A percentile compares a stretch with the other conserved stretches of the same genome.
Evolutionary conservation across 2,329 filamentous ascomycete genomes (phyloP).

Genomic region (Venturia effusa): DNA sequence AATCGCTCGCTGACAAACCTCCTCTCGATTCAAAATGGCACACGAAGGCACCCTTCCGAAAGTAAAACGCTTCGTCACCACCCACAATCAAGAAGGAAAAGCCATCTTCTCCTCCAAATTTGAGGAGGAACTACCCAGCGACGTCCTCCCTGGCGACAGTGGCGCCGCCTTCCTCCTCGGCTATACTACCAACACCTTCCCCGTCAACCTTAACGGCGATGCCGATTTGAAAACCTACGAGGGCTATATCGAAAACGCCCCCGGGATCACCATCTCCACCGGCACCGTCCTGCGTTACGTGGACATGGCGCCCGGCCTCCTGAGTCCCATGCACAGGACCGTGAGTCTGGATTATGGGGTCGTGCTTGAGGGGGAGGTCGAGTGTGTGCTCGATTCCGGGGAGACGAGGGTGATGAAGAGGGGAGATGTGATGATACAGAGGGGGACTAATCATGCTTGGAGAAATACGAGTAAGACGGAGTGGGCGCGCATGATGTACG

Average conservation of each 20-base stretch:
- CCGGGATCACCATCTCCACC: constrained; percentile 38
- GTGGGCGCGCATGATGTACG: constrained; percentile 13
- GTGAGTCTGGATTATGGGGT: constrained; percentile 29
- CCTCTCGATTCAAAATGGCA: constrained; percentile 11
- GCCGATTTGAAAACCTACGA: constrained; percentile 37
- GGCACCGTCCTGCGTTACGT: constrained; percentile 37
- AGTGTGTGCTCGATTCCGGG: constrained; percentile 27
- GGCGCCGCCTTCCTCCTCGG: constrained; percentile 14
- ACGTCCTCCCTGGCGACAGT: constrained; percentile 7
- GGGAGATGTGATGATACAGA: constrained; percentile 26
- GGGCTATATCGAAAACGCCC: constrained; percentile 31
- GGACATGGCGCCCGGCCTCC: constrained; percentile 25
- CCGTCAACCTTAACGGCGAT: constrained; percentile 34
- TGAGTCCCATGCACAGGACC: constrained; percentile 28
- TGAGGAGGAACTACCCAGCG: constrained; percentile 25
- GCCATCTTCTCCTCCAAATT: constrained; percentile 26
- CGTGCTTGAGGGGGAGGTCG: constrained; percentile 28
- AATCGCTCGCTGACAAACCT: too few relatives aligned
- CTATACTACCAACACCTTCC: constrained; percentile 39
- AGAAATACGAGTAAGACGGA: constrained; percentile 10
- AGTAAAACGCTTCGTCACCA: constrained; percentile 25
- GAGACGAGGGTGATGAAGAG: constrained; percentile 22
- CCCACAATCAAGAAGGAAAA: constrained; percentile 24
- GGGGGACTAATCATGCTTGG: constrained; percentile 25
- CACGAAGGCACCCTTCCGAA: constrained; percentile 10